phyloP scores from a whole-genome alignment of 1,284 basidiomycete species.

The Ceratobasidium sp. region DNA sequence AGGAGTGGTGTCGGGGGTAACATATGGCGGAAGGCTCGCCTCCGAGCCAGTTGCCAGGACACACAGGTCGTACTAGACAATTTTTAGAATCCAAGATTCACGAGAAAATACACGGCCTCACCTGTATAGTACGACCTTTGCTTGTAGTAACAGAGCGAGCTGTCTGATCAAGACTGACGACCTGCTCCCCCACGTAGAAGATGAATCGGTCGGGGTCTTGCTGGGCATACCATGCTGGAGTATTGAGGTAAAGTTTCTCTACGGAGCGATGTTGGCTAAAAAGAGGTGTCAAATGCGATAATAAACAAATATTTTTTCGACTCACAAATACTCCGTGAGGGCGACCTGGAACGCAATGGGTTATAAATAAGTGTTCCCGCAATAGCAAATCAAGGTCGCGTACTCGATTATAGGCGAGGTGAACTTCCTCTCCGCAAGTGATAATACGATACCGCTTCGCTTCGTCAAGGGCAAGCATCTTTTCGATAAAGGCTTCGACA shows the following conservation, averaged over 20 bases:
- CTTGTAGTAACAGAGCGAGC: conserved; percentile 64
- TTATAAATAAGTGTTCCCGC: neutral
- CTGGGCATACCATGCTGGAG: conserved; percentile 71
- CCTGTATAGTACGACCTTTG: conserved; percentile 59
- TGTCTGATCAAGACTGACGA: conserved; percentile 64
- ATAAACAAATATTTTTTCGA: neutral
- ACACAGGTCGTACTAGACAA: conserved; percentile 71
- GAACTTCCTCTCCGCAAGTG: conserved; percentile 71
- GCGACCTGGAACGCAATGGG: conserved; percentile 5
- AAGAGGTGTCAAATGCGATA: neutral
- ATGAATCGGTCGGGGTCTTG: conserved; percentile 68
- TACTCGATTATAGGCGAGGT: conserved; percentile 56
- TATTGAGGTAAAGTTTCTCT: conserved; percentile 76
- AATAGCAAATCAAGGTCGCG: neutral
- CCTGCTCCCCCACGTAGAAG: conserved; percentile 69
- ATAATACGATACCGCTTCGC: conserved; percentile 66
- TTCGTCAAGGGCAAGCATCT: conserved; percentile 70
- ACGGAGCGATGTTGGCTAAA: conserved; percentile 73
- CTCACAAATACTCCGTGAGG: conserved; percentile 47
- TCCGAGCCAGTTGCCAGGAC: conserved; percentile 80
- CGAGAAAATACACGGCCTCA: neutral
- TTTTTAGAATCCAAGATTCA: neutral
- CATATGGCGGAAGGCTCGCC: conserved; percentile 75
- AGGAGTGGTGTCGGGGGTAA: conserved; percentile 58
- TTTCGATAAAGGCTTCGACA: conserved; percentile 73